A percentile compares a stretch with the other conserved stretches of the same genome.
These are phyloP conservation scores for Pestalotiopsis sp. DNA, from an alignment of 2,329 filamentous ascomycete species.

Conservation along the genomic window DNA sequence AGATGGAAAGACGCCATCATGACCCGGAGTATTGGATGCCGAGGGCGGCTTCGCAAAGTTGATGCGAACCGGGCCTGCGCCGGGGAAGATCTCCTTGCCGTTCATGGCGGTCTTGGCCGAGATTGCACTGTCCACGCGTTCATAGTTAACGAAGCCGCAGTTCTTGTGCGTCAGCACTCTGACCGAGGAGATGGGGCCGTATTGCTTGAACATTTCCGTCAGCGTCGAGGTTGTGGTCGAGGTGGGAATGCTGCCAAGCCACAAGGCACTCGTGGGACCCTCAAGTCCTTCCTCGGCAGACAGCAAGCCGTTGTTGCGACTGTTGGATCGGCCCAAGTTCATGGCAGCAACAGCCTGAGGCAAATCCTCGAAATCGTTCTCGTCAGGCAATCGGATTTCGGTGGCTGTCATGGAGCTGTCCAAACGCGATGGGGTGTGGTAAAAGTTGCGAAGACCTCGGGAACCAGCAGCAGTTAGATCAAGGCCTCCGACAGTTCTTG, in stretches of 20 bases:
- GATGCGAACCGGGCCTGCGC: constrained; percentile 90
- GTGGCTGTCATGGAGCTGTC: constrained; percentile 76
- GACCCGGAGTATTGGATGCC: constrained; percentile 84
- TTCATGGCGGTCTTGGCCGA: constrained; percentile 87
- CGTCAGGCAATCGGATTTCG: constrained; percentile 75
- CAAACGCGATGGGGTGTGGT: constrained; percentile 72
- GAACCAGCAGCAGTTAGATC: constrained; percentile 68
- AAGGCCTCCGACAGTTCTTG: constrained; percentile 87
- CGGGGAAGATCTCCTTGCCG: constrained; percentile 97
- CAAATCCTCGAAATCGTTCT: constrained; percentile 78
- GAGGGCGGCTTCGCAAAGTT: constrained; percentile 97
- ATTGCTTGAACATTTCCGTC: constrained; percentile 93
- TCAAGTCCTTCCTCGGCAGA: constrained; percentile 80
- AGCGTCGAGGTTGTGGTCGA: constrained; percentile 95
- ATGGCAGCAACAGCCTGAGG: constrained; percentile 82
- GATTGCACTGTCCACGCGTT: constrained; percentile 86
- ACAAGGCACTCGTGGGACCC: constrained; percentile 88
- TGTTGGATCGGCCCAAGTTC: constrained; percentile 69
- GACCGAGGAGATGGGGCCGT: constrained; percentile 87
- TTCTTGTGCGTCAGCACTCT: constrained; percentile 97
- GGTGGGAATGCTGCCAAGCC: constrained; percentile 96
- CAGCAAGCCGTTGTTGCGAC: constrained; percentile 69
- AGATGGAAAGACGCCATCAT: constrained; percentile 84
- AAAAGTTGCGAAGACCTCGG: constrained; percentile 70
- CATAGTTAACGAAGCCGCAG: constrained; percentile 98